Base-by-base conservation (phyloP, 2,329 filamentous ascomycete genomes). In the Hyphodiscus sp. region DNA sequence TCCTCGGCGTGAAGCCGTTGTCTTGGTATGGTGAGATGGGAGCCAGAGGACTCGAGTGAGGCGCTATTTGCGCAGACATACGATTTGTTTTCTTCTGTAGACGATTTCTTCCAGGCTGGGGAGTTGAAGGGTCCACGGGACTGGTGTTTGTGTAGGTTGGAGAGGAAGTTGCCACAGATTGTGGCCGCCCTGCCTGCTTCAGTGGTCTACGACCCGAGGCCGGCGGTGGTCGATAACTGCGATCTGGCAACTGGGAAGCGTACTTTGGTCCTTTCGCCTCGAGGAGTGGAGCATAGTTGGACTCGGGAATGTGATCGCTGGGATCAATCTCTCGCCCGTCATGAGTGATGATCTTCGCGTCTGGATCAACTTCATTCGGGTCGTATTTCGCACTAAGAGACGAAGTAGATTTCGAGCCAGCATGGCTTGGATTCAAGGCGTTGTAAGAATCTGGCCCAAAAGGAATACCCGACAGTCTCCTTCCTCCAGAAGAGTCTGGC, bases 381-480 rank as follows among this genome's bases (percentile, higher is more conserved):
- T 66, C 61, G 51, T 68, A 67, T 45, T 56, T 62, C 19, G 62
- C 61, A 29, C 63, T 65, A 9, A 67, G 29, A 44, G 63, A 63
- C 29, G 55, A 52, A 10, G 60, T 57, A 26, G 64, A 62, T n/a
- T 52, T 49, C 26, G 73, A 70, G 16, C 77, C 59, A 3, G 69
- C 70, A 18, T 67, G 45, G 29, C 50, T 63, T 2, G 87, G 85
- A 58, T 91, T 91, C 59, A 89, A 76, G 1, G 80, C 76, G 62
- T 90, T 83, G 65, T 89, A 91, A 33, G 82, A 85, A 65, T 91
- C 88, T 0, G 88, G 88, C 0, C 83, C 81, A 62, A 89, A 92
- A 0, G 87, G 87, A 3, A 87, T 70, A 16, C 77, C 79, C 1
- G 85, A 86, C 5, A 80, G 63, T 48, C 79, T 73, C 54, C 80